A percentile compares a stretch with the other conserved stretches of the same genome.
These are phyloP conservation scores for Pseudogymnoascus sp. DNA, from an alignment of 2,329 filamentous ascomycete genomes.

Conservation along the genomic window DNA sequence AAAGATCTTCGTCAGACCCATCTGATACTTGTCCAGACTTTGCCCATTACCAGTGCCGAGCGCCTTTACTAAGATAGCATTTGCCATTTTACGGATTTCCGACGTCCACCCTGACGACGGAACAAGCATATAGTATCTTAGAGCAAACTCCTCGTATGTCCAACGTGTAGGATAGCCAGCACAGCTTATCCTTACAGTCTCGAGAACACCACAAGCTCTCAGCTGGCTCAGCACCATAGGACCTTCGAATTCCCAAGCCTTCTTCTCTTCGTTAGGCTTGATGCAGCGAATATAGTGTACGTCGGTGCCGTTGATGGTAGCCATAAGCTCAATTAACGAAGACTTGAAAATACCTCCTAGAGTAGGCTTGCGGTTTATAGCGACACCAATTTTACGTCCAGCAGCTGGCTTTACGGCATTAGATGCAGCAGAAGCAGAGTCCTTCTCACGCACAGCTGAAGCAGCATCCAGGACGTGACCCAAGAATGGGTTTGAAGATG, in stretches of 20 bases:
- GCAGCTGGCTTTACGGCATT: constrained; percentile 72
- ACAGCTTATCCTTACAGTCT: constrained; percentile 95
- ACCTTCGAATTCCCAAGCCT: constrained; percentile 95
- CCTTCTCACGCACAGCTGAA: constrained; percentile 82
- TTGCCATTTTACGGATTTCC: constrained; percentile 89
- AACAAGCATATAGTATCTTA: constrained; percentile 97
- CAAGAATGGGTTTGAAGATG: constrained; percentile 79
- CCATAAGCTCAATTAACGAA: constrained; percentile 95
- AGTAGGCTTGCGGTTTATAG: constrained; percentile 92
- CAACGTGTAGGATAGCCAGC: constrained; percentile 95
- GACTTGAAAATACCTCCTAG: constrained; percentile 98
- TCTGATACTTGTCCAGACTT: constrained; percentile 87
- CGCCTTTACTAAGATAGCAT: constrained; percentile 82
- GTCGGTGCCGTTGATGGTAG: constrained; percentile 94
- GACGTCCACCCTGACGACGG: constrained; percentile 85
- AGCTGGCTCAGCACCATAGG: constrained; percentile 98
- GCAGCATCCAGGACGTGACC: constrained; percentile 78
- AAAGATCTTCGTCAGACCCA: constrained; percentile 97
- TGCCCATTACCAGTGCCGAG: constrained; percentile 69
- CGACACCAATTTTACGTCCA: constrained; percentile 81
- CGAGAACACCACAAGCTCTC: constrained; percentile 94
- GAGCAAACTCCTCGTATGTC: constrained; percentile 97
- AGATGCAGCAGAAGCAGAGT: constrained; percentile 56
- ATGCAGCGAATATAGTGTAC: constrained; percentile 99
- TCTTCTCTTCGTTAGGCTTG: constrained; percentile 96